These are phyloP conservation scores for Xerocomus nothofagi DNA, from an alignment of 1,284 basidiomycete species.

Conservation along the genomic window DNA sequence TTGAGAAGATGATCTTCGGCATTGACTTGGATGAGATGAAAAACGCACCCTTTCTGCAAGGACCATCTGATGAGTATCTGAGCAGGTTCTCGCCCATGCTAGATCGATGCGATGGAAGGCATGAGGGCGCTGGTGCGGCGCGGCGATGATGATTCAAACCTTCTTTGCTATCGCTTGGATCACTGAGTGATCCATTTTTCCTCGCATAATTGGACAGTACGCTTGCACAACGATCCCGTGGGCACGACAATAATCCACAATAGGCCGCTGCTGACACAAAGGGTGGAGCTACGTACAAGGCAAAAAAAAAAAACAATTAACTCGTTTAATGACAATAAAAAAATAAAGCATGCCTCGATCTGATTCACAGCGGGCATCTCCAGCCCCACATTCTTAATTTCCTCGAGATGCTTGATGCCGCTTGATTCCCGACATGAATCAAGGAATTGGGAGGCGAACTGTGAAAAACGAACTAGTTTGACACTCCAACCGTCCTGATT, in stretches of 20 bases:
- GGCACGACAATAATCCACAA: conserved; percentile 73
- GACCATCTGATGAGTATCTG: conserved; percentile 85
- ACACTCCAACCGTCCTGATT: conserved; percentile 72
- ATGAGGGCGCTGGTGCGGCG: conserved; percentile 4
- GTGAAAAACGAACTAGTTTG: conserved; percentile 61
- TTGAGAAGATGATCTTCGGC: neutral
- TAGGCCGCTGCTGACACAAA: conserved; percentile 77
- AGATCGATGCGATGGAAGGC: neutral
- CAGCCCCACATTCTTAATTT: conserved; percentile 62
- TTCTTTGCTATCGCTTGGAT: conserved; percentile 58
- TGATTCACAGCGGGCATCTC: conserved; percentile 80
- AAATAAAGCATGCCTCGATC: conserved; percentile 59
- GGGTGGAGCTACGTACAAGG: conserved; percentile 67
- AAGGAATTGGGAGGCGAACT: neutral
- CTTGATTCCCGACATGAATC: conserved; percentile 38
- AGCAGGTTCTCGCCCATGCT: conserved; percentile 58
- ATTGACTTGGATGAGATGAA: conserved; percentile 1
- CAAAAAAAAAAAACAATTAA: conserved; percentile 5
- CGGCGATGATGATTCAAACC: conserved; percentile 36
- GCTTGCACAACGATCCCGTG: conserved; percentile 76
- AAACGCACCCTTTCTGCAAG: conserved; percentile 71
- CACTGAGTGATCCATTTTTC: conserved; percentile 54
- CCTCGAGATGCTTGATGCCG: conserved; percentile 74
- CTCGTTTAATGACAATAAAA: conserved; percentile 4
- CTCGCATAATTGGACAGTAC: conserved; percentile 71